These are phyloP conservation scores for Alternaria brassicicola DNA, from an alignment of 2,329 filamentous ascomycete genomes.

Conservation along the genomic window DNA sequence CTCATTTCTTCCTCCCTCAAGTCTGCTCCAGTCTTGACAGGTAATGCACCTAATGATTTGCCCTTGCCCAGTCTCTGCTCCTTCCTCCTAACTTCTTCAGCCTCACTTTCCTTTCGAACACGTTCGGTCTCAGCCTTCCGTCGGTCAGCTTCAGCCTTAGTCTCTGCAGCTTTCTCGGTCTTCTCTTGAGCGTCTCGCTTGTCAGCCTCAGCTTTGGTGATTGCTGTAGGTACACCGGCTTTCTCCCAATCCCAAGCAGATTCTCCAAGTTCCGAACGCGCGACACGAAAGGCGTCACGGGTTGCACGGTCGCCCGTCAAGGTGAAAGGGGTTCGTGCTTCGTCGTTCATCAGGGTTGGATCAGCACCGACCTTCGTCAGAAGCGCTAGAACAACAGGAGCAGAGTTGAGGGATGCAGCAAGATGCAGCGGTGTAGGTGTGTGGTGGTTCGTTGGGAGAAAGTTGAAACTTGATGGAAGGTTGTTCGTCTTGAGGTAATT, in stretches of 20 bases:
- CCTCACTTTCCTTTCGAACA: conserved; percentile 63
- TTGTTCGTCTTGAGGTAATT: conserved; percentile 81
- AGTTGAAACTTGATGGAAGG: conserved; percentile 73
- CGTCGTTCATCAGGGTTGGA: conserved; percentile 65
- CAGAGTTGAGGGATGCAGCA: conserved; percentile 79
- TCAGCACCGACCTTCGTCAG: conserved; percentile 76
- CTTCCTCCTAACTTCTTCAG: conserved; percentile 56
- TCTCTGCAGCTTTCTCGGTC: conserved; percentile 69
- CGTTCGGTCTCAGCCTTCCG: conserved; percentile 76
- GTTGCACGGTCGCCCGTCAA: conserved; percentile 84
- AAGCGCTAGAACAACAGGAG: conserved; percentile 77
- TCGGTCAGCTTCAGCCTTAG: conserved; percentile 64
- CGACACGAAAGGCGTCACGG: conserved; percentile 88
- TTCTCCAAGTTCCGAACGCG: conserved; percentile 82
- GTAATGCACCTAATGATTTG: conserved; percentile 59
- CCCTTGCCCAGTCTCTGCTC: conserved; percentile 58
- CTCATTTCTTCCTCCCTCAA: conserved; percentile 81
- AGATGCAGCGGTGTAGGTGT: conserved; percentile 85
- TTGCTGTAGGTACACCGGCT: conserved; percentile 72
- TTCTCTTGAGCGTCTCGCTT: conserved; percentile 72
- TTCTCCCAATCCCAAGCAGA: conserved; percentile 76
- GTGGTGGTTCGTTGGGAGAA: conserved; percentile 75
- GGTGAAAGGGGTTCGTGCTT: conserved; percentile 87
- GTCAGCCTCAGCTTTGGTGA: conserved; percentile 75
- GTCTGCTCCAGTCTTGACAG: conserved; percentile 78